Evolutionary conservation across 2,329 filamentous ascomycete genomes (phyloP).

Genomic region (Penicillium nordicum): DNA sequence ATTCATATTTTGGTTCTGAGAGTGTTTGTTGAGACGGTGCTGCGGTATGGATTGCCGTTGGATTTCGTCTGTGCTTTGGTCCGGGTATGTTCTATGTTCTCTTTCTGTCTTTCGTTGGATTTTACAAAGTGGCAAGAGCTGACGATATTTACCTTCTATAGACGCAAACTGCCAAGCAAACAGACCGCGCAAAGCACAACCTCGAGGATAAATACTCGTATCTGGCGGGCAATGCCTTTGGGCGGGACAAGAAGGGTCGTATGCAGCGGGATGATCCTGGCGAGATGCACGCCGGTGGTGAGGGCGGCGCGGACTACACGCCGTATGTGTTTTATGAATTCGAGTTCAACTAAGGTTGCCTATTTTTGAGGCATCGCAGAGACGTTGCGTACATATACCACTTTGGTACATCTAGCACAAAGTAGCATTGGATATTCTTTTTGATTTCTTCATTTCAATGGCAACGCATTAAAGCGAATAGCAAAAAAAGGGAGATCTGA

Average conservation of each 20-base stretch:
- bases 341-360: conserved; percentile 61
- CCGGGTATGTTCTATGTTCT: conserved; percentile 58
- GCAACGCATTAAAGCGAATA: background rate
- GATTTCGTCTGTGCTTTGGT: conserved; percentile 83
- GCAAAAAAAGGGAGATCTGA: background rate
- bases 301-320: conserved; percentile 77
- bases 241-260: conserved; percentile 87
- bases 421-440: conserved; percentile 12
- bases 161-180: conserved; percentile 72
- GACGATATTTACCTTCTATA: conserved; percentile 37
- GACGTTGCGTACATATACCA: conserved; percentile 25
- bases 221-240: conserved; percentile 90
- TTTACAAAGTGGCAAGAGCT: background rate
- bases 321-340: conserved; percentile 98
- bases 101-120: background rate
- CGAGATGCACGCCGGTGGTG: conserved; percentile 74
- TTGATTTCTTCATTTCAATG: background rate
- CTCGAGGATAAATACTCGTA: conserved; percentile 86
- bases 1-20: conserved; percentile 84
- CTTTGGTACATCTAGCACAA: conserved; percentile 20
- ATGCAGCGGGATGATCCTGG: conserved; percentile 87
- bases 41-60: conserved; percentile 87
- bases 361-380: background rate
- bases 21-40: conserved; percentile 96
- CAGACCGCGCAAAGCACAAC: conserved; percentile 72